A percentile compares a stretch with the other conserved stretches of the same genome.
Conservation (phyloP, 805 yeast species). For the Sugiyamaella valdiviana region DNA sequence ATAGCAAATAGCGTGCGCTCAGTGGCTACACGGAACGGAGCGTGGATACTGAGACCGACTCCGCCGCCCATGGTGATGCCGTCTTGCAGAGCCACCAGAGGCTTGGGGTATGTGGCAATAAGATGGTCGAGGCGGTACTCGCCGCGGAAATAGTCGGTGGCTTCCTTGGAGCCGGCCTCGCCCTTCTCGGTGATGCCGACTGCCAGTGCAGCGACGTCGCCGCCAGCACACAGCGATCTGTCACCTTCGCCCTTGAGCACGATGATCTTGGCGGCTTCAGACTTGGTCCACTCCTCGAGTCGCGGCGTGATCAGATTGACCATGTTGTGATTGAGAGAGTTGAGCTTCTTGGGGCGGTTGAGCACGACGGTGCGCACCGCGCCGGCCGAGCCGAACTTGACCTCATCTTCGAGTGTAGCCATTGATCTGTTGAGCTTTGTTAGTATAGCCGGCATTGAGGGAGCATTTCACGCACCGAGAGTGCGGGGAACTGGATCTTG, state of each 20-base stretch:
- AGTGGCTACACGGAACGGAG: conserved; percentile 89
- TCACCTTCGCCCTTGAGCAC: conserved; percentile 57
- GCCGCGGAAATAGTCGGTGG: conserved; percentile 61
- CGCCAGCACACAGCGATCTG: conserved; percentile 90
- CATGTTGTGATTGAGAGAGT: conserved; percentile 78
- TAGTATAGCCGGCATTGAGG: too few species aligned
- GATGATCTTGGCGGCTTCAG: conserved; percentile 56
- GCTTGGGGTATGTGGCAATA: conserved; percentile 78
- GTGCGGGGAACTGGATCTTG: conserved; percentile 24
- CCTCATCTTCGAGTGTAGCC: conserved; percentile 39
- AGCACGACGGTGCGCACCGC: conserved; percentile 67
- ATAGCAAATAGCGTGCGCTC: conserved; percentile 87
- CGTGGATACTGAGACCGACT: conserved; percentile 84
- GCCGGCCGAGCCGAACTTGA: conserved; percentile 54
- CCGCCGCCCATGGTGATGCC: conserved; percentile 99
- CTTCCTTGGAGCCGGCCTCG: conserved; percentile 44
- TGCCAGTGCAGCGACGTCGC: conserved; percentile 84
- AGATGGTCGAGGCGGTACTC: conserved; percentile 80
- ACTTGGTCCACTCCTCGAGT: conserved; percentile 67
- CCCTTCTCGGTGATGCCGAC: conserved; percentile 27
- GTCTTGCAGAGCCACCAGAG: conserved; percentile 77
- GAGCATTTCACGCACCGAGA: conserved; percentile 1
- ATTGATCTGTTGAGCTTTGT: conserved; percentile 7
- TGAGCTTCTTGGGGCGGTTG: conserved; percentile 76
- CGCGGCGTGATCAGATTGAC: conserved; percentile 65